Evolutionary conservation across 164 flowering plant genomes (phyloP), one percentile per base, ranked within the genome.

Genomic region (Liquidambar formosana): DNA sequence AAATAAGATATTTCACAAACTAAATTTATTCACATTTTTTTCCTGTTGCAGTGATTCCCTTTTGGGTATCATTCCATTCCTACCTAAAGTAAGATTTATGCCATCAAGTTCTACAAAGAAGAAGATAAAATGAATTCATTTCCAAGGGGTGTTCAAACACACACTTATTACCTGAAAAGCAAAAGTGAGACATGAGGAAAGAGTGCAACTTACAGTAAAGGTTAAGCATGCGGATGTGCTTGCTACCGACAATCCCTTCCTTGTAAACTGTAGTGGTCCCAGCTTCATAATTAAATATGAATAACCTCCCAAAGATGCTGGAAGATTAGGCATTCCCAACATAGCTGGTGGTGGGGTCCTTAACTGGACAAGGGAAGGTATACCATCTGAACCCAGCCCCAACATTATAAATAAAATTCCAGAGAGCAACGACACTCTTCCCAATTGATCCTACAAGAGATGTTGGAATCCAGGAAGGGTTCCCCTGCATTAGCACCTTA

Each of bases 181-280:
- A 49, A 53, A 13, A 9, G 26, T 8, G 13, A 8, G 19, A 25
- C 19, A 14, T 54, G 21, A 52, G 18, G 43, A 38, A 26, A 54
- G 66, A 57, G 59, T 63, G 15, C 28, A 74, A 75, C 88, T 75
- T 77, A 93, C 99, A 8, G 86, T 88, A 79, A 96, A 96, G 23
- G 97, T 88, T 61, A 96, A 82, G 75, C 95, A 90, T 44, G 97
- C 97, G 25, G 96, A 83, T 64, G 94, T 88, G 78, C 91, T 91
- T 73, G 98, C 98, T 12, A 92, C 81, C 3, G 95, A 84, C 69
- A 96, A 78, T 68, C 98, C 98, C 82, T 93, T 91, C 77, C 91
- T 88, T 28, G 99, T 93, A 63, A 96, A 81, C 69, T 82, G 89
- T 46, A 96, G 70, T 25, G 98, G 99, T 18, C 99, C 98, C 3